Conservation (phyloP, 352 stramenopile genomes). For the Pythium volutum region DNA sequence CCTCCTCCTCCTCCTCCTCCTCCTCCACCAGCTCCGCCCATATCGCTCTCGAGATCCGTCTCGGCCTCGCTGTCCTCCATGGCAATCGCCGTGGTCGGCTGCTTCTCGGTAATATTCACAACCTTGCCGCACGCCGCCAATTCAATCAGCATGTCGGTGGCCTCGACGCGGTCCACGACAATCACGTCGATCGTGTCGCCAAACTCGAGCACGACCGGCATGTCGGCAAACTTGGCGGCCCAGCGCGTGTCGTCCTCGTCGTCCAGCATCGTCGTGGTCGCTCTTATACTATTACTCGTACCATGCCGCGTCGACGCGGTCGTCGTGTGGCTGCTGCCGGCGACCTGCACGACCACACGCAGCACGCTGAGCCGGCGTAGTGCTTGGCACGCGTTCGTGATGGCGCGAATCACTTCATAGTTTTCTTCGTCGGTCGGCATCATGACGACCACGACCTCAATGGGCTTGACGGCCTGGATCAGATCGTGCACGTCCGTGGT, state of each 20-base stretch:
- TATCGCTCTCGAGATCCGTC: slow-evolving; percentile 27
- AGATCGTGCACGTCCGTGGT: slow-evolving; percentile 31
- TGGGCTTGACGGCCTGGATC: slow-evolving; percentile 33
- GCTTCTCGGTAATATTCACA: slow-evolving; percentile 48
- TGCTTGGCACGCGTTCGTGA: slow-evolving; percentile 47
- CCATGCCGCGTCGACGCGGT: too few relatives aligned
- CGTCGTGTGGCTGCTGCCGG: too few relatives aligned
- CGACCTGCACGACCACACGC: slow-evolving; percentile 56
- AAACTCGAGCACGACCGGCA: slow-evolving; percentile 48
- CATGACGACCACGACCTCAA: slow-evolving; percentile 61
- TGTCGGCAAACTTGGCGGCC: slow-evolving; percentile 46
- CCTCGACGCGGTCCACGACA: slow-evolving; percentile 54
- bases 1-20: too few relatives aligned
- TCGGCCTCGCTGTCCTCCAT: slow-evolving; percentile 36
- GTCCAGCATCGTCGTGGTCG: background rate
- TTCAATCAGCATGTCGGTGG: slow-evolving; percentile 67
- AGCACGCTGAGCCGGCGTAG: slow-evolving; percentile 45
- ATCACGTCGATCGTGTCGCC: slow-evolving; percentile 66
- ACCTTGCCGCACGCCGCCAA: slow-evolving; percentile 59
- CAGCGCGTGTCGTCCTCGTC: slow-evolving; percentile 28
- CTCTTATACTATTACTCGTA: too few relatives aligned
- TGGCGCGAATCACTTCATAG: slow-evolving; percentile 46
- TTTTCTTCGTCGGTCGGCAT: slow-evolving; percentile 58
- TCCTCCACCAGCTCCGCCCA: too few relatives aligned
- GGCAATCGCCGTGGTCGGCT: slow-evolving; percentile 35